These are phyloP conservation scores for Microdochium trichocladiopsis DNA, from an alignment of 2,329 filamentous ascomycete genomes.

Conservation along the genomic window DNA sequence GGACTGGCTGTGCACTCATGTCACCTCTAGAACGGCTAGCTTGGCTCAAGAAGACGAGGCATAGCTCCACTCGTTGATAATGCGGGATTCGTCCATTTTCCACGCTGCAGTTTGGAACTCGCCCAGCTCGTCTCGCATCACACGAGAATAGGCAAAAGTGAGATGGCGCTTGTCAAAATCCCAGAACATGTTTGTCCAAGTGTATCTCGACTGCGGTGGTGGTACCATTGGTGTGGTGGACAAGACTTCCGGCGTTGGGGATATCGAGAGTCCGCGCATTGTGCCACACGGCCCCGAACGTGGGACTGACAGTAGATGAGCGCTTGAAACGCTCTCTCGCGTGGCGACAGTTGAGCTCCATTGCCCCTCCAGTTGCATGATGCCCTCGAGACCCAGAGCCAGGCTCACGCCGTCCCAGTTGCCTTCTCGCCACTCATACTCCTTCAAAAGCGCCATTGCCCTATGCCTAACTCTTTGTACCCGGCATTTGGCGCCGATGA, in stretches of 20 bases:
- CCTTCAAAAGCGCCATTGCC: conserved; percentile 9
- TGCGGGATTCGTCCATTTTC: conserved; percentile 2
- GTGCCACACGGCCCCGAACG: neutral
- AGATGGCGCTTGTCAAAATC: conserved; percentile 13
- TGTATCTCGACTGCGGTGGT: conserved; percentile 9
- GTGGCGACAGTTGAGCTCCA: neutral
- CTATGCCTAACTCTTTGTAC: conserved; percentile 6
- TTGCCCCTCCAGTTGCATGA: conserved; percentile 15
- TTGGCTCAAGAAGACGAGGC: neutral
- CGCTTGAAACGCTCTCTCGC: neutral
- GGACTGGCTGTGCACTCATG: too few relatives aligned
- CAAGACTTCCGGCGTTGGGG: neutral
- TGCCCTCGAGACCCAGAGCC: conserved; percentile 7
- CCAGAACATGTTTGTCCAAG: conserved; percentile 18
- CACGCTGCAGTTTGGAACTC: conserved; percentile 10
- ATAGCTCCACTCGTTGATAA: neutral
- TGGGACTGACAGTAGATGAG: neutral
- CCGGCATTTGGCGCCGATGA: conserved; percentile 15
- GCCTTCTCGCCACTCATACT: conserved; percentile 12
- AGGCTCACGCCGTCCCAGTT: conserved; percentile 15
- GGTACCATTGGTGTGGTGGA: neutral
- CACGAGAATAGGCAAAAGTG: conserved; percentile 15
- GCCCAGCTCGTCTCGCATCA: conserved; percentile 8
- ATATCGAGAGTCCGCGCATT: neutral
- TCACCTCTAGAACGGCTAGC: too few relatives aligned